These are phyloP conservation scores for Skeletonema potamos DNA, from an alignment of 108 stramenopile genomes.

Conservation along the genomic window DNA sequence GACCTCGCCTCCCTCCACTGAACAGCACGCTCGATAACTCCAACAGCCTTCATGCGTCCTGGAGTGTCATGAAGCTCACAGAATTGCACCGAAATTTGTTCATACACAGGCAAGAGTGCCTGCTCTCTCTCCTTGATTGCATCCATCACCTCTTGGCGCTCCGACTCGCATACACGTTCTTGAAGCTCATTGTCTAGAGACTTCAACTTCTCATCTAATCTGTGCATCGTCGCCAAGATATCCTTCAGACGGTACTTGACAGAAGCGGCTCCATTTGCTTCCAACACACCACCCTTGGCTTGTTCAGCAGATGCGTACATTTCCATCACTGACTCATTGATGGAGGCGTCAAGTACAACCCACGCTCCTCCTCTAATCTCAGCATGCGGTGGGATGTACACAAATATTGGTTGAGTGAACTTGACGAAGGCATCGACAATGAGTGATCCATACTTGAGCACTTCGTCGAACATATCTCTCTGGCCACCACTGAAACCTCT, in stretches of 20 bases:
- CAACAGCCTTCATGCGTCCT: constrained; percentile 98
- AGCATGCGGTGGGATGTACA: constrained; percentile 98
- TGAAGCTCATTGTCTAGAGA: constrained; percentile 71
- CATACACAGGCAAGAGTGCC: constrained; percentile 88
- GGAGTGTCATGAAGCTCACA: constrained; percentile 99
- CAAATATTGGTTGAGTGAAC: constrained; percentile 97
- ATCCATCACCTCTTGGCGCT: constrained; percentile 35
- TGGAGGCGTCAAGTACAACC: constrained; percentile 99
- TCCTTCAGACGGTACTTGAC: constrained; percentile 98
- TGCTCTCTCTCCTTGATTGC: constrained; percentile 68
- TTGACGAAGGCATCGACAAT: constrained; percentile 99
- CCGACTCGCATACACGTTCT: constrained; percentile 42
- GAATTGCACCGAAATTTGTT: constrained; percentile 97
- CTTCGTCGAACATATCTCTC: constrained; percentile 99
- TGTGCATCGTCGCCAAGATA: constrained; percentile 90
- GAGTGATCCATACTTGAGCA: constrained; percentile 97
- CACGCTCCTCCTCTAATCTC: constrained; percentile 99
- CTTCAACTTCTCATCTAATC: constrained; percentile 87
- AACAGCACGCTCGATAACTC: constrained; percentile 91
- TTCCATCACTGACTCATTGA: constrained; percentile 97
- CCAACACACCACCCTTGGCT: constrained; percentile 96
- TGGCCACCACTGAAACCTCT: constrained; percentile 99
- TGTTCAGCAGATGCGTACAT: constrained; percentile 91
- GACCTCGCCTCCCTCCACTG: constrained; percentile 89
- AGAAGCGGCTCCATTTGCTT: constrained; percentile 96